Base-by-base conservation (phyloP, 2,329 filamentous ascomycete species). In the Oidium heveae region DNA sequence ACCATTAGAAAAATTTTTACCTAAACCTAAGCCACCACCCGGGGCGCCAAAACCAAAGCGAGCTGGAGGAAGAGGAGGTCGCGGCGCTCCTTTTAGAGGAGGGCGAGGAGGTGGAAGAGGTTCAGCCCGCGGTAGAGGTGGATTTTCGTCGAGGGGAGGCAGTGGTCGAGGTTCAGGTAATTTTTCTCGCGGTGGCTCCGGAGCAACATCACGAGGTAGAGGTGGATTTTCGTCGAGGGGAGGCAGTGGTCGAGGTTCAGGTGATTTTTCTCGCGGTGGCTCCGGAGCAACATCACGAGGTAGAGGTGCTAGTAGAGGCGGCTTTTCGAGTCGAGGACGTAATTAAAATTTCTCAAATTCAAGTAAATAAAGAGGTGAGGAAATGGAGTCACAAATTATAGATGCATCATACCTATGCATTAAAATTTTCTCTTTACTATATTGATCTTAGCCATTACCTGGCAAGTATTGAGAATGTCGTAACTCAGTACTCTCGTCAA, bases 1-100 rank as follows among this genome's bases (percentile, higher is more conserved):
- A 58, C 89, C 91, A 47, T 73, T 96, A 63, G 91, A 98, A 70
- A 87, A 84, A 75, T 98, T 98, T 76, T 74, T 96, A 57, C 91
- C 91, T 59, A 94, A 88, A 74, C 89, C 89, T 55, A 95, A 95
- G 74, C 72, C 74, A 53, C 70, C 72, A 36, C 73, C 74, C 61
- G 82, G 83, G 64, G 77, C 80, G 58, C 68, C 70, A 66, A 86
- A 84, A 71, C 73, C 80, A 56, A 83, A 83, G 70, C 78, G 77
- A 63, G 76, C 77, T 49, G 81, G 79, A 61, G 67, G 68, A 33
- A 63, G 70, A 60, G 71, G 71, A 52, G 72, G 65, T 34, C 63
- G 70, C 59, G 71, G 71, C 52, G 72, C 64, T 58, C 64, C 68
- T 46, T 66, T 68, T 57, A 67, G 71, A 54, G 62, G 68, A 53